These are phyloP conservation scores for Aspergillus ostianus DNA, from an alignment of 495 filamentous ascomycete species.

Conservation along the genomic window DNA sequence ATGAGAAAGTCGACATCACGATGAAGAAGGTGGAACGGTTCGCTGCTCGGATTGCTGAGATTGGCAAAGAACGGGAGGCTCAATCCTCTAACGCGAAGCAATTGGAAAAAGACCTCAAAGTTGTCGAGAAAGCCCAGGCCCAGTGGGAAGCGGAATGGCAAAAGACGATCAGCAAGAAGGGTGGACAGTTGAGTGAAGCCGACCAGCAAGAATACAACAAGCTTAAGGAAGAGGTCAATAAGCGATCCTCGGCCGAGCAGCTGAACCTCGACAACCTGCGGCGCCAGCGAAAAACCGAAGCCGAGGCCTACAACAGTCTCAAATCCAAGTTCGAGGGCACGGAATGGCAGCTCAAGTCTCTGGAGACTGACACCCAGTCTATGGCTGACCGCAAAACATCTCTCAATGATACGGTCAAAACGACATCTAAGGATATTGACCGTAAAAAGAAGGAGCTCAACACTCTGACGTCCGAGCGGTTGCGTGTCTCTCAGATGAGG, in stretches of 20 bases:
- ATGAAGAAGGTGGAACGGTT: slow-evolving; percentile 65
- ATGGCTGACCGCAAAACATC: slow-evolving; percentile 65
- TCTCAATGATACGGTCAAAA: slow-evolving; percentile 58
- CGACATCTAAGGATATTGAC: slow-evolving; percentile 73
- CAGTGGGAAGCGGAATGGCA: slow-evolving; percentile 87
- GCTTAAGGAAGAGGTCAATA: slow-evolving; percentile 81
- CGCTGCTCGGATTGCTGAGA: slow-evolving; percentile 62
- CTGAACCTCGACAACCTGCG: slow-evolving; percentile 77
- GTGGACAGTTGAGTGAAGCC: slow-evolving; percentile 76
- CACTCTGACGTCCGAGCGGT: slow-evolving; percentile 77
- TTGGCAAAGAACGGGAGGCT: slow-evolving; percentile 71
- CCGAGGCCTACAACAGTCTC: slow-evolving; percentile 80
- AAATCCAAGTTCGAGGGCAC: slow-evolving; percentile 79
- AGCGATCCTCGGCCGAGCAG: slow-evolving; percentile 77
- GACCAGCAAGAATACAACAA: slow-evolving; percentile 90
- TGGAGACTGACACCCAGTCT: slow-evolving; percentile 67
- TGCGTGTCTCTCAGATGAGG: slow-evolving; percentile 70
- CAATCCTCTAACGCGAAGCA: slow-evolving; percentile 65
- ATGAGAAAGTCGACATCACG: slow-evolving; percentile 89
- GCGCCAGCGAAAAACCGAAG: slow-evolving; percentile 84
- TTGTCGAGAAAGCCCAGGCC: slow-evolving; percentile 86
- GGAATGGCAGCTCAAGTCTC: slow-evolving; percentile 67
- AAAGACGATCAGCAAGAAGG: slow-evolving; percentile 77
- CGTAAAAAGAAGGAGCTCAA: slow-evolving; percentile 89
- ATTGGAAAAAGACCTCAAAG: slow-evolving; percentile 72